Conservation (phyloP, 2,329 filamentous ascomycete species). For the Aspergillus sergii region DNA sequence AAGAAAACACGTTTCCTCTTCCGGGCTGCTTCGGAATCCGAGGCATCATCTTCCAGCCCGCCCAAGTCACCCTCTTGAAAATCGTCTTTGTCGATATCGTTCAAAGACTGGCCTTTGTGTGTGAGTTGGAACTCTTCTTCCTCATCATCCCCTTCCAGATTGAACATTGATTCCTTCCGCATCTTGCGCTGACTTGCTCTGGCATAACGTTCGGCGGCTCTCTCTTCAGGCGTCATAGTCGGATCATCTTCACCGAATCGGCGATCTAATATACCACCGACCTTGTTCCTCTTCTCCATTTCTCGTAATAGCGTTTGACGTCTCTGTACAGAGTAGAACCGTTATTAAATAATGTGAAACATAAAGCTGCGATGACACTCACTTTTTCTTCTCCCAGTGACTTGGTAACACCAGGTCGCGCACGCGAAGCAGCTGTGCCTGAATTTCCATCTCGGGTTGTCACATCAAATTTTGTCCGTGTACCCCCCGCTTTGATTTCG, state of each 20-base stretch:
- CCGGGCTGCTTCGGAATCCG: conserved; percentile 54
- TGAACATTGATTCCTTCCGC: conserved; percentile 80
- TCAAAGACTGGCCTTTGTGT: conserved; percentile 77
- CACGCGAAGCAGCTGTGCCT: conserved; percentile 58
- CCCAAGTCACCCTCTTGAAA: conserved; percentile 77
- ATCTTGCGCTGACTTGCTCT: conserved; percentile 79
- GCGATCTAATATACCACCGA: conserved; percentile 87
- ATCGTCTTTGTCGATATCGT: conserved; percentile 63
- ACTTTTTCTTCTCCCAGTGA: conserved; percentile 84
- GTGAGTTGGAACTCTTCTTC: conserved; percentile 73
- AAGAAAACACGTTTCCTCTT: conserved; percentile 54
- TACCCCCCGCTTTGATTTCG: conserved; percentile 79
- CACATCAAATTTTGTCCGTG: conserved; percentile 82
- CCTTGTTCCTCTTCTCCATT: conserved; percentile 85
- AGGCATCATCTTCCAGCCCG: conserved; percentile 59
- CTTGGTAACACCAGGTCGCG: conserved; percentile 81
- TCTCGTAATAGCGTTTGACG: conserved; percentile 84
- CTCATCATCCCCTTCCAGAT: conserved; percentile 83
- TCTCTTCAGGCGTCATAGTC: conserved; percentile 89
- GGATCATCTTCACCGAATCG: conserved; percentile 96
- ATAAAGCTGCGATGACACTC: conserved; percentile 30
- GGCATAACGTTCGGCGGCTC: conserved; percentile 87
- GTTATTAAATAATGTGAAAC: conserved; percentile 12
- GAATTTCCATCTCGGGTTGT: conserved; percentile 64
- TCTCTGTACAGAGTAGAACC: conserved; percentile 53